These are phyloP conservation scores for Aureobasidium sp. DNA, from an alignment of 2,329 filamentous ascomycete genomes.

Conservation along the genomic window DNA sequence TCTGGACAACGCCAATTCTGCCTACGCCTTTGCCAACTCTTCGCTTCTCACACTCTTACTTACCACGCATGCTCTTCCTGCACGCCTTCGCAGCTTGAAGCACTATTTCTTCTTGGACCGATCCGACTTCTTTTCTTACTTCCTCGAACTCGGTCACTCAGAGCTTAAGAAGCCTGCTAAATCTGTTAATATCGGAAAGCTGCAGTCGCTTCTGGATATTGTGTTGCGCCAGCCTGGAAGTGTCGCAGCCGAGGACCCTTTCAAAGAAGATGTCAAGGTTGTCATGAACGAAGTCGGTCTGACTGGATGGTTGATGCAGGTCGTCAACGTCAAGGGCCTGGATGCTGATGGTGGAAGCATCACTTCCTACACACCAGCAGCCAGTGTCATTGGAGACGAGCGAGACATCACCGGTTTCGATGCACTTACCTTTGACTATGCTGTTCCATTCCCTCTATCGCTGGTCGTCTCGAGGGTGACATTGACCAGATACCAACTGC, in stretches of 20 bases:
- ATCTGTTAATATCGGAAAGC: conserved; percentile 80
- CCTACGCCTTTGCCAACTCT: conserved; percentile 91
- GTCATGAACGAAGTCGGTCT: conserved; percentile 93
- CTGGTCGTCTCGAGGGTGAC: conserved; percentile 94
- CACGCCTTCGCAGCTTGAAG: conserved; percentile 80
- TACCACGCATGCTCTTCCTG: conserved; percentile 84
- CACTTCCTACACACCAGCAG: conserved; percentile 58
- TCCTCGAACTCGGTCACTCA: conserved; percentile 81
- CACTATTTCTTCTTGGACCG: conserved; percentile 99
- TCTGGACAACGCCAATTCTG: conserved; percentile 88
- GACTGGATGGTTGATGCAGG: conserved; percentile 87
- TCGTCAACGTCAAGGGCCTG: conserved; percentile 92
- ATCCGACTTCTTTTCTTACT: conserved; percentile 97
- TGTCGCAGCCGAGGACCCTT: conserved; percentile 86
- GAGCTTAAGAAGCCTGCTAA: conserved; percentile 87
- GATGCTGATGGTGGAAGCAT: conserved; percentile 51
- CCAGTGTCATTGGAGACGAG: conserved; percentile 52
- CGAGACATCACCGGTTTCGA: conserved; percentile 87
- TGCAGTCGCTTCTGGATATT: conserved; percentile 91
- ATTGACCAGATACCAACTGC: conserved; percentile 88
- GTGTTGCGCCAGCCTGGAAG: conserved; percentile 94
- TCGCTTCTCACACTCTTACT: conserved; percentile 84
- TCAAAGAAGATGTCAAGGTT: conserved; percentile 97
- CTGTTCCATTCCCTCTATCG: conserved; percentile 88
- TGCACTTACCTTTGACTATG: conserved; percentile 87